Conservation (phyloP, 2,329 filamentous ascomycete species). For the Colletotrichum caudatum region DNA sequence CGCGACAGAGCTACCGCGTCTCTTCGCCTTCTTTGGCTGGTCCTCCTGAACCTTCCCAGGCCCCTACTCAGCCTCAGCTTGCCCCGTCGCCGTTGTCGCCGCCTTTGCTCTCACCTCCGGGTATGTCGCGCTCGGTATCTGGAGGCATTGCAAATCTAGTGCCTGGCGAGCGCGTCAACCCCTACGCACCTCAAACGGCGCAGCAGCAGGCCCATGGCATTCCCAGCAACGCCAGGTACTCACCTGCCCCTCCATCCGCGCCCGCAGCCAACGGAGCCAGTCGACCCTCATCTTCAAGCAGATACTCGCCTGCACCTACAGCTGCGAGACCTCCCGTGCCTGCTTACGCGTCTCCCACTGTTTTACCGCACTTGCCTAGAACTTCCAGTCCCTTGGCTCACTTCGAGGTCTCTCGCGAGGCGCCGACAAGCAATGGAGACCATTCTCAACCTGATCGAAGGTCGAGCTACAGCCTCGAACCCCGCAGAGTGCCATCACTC, state of each 20-base stretch:
- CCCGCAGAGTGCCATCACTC: slow-evolving; percentile 67
- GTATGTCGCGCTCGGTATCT: slow-evolving; percentile 37
- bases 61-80: slow-evolving; percentile 46
- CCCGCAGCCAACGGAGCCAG: slow-evolving; percentile 55
- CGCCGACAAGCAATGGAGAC: slow-evolving; percentile 54
- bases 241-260: slow-evolving; percentile 64
- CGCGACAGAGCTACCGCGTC: slow-evolving; percentile 62
- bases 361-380: slow-evolving; percentile 70
- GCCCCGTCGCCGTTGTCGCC: slow-evolving; percentile 40
- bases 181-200: slow-evolving; percentile 62
- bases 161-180: slow-evolving; percentile 64
- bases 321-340: slow-evolving; percentile 55
- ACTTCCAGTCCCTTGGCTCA: slow-evolving; percentile 76
- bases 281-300: slow-evolving; percentile 55
- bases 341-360: slow-evolving; percentile 57
- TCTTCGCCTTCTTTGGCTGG: slow-evolving; percentile 57
- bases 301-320: slow-evolving; percentile 66
- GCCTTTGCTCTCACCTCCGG: slow-evolving; percentile 32
- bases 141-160: slow-evolving; percentile 58
- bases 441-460: slow-evolving; percentile 59
- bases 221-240: slow-evolving; percentile 67
- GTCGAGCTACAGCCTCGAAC: slow-evolving; percentile 66
- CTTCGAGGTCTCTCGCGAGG: slow-evolving; percentile 62
- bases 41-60: slow-evolving; percentile 51
- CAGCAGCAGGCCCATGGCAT: slow-evolving; percentile 49